Percentiles rank a stretch among this genome's conserved stretches.
phyloP scores from a whole-genome alignment of 2,329 filamentous ascomycete genomes.

The Calycina herbarum region DNA sequence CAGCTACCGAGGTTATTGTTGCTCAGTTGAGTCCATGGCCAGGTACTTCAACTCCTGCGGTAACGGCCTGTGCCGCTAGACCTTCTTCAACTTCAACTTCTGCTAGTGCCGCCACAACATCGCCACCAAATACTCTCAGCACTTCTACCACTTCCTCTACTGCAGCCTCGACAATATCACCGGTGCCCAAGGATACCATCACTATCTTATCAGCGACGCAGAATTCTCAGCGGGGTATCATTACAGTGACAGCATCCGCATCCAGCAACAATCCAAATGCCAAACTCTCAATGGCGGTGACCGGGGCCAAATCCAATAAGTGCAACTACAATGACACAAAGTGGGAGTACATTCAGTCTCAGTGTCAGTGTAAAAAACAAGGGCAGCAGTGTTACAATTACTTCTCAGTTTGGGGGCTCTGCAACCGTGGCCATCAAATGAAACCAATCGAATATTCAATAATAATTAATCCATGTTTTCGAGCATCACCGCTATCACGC shows the following conservation, averaged over 20 bases:
- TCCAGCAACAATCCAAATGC: not conserved
- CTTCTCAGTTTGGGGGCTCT: not conserved
- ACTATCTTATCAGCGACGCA: not conserved
- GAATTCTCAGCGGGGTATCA: not conserved
- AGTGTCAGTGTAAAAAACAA: not conserved
- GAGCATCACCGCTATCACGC: no score
- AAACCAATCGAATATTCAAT: not conserved
- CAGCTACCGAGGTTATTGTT: not conserved
- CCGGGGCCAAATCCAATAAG: not conserved
- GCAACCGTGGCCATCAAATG: not conserved
- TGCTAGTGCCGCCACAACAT: not conserved
- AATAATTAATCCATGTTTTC: no score
- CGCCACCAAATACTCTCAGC: slow-evolving; percentile 40
- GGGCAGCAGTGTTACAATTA: not conserved
- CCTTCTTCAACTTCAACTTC: not conserved
- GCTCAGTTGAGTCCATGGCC: not conserved
- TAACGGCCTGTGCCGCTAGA: not conserved
- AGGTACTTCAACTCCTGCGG: not conserved
- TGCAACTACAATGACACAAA: not conserved
- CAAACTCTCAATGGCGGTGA: not conserved
- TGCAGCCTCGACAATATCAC: slow-evolving; percentile 36
- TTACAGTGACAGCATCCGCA: not conserved
- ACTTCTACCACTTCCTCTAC: slow-evolving; percentile 45
- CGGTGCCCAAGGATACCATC: slow-evolving; percentile 4
- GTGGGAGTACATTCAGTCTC: not conserved